Evolutionary conservation across 1,139 yeast species (phyloP).

Genomic region (Pichia sp.): DNA sequence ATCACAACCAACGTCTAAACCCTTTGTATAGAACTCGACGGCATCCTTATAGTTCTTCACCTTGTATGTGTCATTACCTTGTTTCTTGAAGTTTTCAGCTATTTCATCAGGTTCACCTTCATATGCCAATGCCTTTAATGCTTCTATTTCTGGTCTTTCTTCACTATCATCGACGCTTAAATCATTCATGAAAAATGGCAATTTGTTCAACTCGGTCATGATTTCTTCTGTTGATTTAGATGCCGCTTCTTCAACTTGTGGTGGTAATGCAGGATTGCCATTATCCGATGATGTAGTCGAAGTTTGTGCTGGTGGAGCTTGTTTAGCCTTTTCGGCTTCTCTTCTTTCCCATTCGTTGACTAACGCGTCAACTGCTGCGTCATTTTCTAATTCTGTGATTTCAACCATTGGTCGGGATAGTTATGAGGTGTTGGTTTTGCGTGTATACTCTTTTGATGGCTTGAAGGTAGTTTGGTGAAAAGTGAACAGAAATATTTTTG

Average conservation of each 20-base stretch:
- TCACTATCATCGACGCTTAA: constrained; percentile 78
- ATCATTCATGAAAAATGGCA: constrained; percentile 95
- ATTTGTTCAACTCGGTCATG: constrained; percentile 70
- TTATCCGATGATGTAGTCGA: constrained; percentile 31
- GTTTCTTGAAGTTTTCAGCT: constrained; percentile 85
- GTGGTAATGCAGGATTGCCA: constrained; percentile 82
- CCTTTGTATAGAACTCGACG: constrained; percentile 74
- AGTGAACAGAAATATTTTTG: too few relatives aligned
- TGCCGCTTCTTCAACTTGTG: constrained; percentile 69
- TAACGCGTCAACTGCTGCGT: constrained; percentile 20
- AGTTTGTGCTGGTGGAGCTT: constrained; percentile 20
- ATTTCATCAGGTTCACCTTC: constrained; percentile 96
- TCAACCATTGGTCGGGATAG: constrained; percentile 33
- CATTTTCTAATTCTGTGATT: constrained; percentile 27
- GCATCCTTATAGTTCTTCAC: constrained; percentile 74
- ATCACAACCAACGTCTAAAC: constrained; percentile 66
- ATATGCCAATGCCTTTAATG: constrained; percentile 85
- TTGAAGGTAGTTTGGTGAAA: too few relatives aligned
- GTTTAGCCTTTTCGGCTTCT: not conserved
- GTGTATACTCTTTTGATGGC: too few relatives aligned
- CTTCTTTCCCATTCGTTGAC: constrained; percentile 49
- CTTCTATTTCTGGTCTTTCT: constrained; percentile 75
- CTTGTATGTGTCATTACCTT: constrained; percentile 87
- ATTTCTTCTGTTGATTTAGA: constrained; percentile 74
- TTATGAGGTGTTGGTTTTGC: too few relatives aligned